A percentile compares a stretch with the other conserved stretches of the same genome.
Conservation (phyloP, 2,329 filamentous ascomycete species). For the Botryotinia narcissicola region DNA sequence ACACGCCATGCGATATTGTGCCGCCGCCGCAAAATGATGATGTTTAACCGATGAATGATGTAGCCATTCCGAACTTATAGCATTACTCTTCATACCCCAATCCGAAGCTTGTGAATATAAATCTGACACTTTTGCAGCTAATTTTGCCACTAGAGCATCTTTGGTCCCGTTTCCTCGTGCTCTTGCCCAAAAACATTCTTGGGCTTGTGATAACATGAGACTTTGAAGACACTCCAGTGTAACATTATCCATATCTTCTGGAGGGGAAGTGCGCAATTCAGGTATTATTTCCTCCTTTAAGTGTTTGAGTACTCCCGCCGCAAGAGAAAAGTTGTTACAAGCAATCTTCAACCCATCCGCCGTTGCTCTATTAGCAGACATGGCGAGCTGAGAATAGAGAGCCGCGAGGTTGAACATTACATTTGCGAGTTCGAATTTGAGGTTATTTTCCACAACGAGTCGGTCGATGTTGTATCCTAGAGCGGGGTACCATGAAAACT, state of each 20-base stretch:
- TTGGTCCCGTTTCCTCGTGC: slow-evolving; percentile 92
- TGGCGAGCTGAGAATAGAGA: slow-evolving; percentile 88
- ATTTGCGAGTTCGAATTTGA: slow-evolving; percentile 85
- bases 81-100: slow-evolving; percentile 81
- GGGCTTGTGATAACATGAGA: slow-evolving; percentile 85
- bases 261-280: slow-evolving; percentile 77
- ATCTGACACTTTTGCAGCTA: slow-evolving; percentile 88
- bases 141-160: slow-evolving; percentile 85
- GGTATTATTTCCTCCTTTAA: slow-evolving; percentile 75
- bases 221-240: slow-evolving; percentile 82
- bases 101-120: slow-evolving; percentile 83
- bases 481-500: slow-evolving; percentile 95
- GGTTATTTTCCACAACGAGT: slow-evolving; percentile 64
- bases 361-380: slow-evolving; percentile 72
- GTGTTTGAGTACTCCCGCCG: slow-evolving; percentile 79
- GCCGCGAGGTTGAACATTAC: slow-evolving; percentile 90
- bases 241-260: slow-evolving; percentile 91
- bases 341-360: slow-evolving; percentile 83
- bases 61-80: slow-evolving; percentile 92
- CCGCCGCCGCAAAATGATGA: slow-evolving; percentile 93
- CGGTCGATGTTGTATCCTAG: slow-evolving; percentile 84
- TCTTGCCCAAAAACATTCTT: slow-evolving; percentile 98
- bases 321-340: slow-evolving; percentile 84
- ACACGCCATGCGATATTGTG: slow-evolving; percentile 86
- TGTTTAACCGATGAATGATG: slow-evolving; percentile 97